These are phyloP conservation scores for Termitomyces sp. DNA, from an alignment of 768 basidiomycete genomes.

Conservation along the genomic window DNA sequence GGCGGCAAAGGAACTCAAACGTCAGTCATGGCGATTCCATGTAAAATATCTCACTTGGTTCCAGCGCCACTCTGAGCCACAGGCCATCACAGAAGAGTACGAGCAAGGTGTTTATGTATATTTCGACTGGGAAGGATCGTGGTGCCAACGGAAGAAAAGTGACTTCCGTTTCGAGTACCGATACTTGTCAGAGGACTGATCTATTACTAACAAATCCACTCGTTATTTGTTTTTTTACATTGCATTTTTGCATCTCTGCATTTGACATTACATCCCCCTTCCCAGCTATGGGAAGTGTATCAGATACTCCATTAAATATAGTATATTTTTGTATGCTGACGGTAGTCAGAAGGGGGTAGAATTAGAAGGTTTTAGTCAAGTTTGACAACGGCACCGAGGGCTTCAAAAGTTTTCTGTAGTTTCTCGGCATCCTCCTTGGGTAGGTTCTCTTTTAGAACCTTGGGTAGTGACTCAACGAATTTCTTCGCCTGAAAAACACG, in stretches of 20 bases:
- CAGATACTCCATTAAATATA: slow-evolving; percentile 18
- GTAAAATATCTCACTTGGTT: slow-evolving; percentile 99
- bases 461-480: slow-evolving; percentile 94
- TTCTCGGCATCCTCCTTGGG: slow-evolving; percentile 98
- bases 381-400: slow-evolving; percentile 81
- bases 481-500: slow-evolving; percentile 82
- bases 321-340: slow-evolving; percentile 15
- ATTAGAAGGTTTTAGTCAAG: slow-evolving; percentile 57
- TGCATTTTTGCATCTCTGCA: slow-evolving; percentile 8
- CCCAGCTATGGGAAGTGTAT: slow-evolving; percentile 14
- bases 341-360: slow-evolving; percentile 8
- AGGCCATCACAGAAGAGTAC: slow-evolving; percentile 98
- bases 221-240: background rate
- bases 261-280: slow-evolving; percentile 8
- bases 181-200: slow-evolving; percentile 87
- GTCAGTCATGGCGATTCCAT: slow-evolving; percentile 98
- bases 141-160: slow-evolving; percentile 97
- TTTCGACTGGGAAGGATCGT: slow-evolving; percentile 99
- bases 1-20: slow-evolving; percentile 94
- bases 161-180: slow-evolving; percentile 98
- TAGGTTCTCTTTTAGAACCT: slow-evolving; percentile 90
- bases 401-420: slow-evolving; percentile 86
- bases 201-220: background rate
- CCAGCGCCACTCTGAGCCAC: slow-evolving; percentile 96
- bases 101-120: slow-evolving; percentile 99